phyloP scores from a whole-genome alignment of 176 grass and related monocot species.

The Triticum turgidum region DNA sequence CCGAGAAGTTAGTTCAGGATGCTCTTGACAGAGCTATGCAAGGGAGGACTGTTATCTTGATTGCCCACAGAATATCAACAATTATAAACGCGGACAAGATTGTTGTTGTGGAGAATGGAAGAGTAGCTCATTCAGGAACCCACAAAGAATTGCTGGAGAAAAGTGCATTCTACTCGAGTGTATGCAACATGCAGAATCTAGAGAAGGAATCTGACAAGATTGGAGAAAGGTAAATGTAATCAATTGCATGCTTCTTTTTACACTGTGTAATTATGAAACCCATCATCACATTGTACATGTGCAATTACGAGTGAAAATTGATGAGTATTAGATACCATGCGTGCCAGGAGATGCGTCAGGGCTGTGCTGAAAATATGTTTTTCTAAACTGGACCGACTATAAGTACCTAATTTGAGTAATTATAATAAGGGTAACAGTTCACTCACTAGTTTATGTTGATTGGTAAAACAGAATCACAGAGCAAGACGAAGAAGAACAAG shows the following conservation, averaged over 20 bases:
- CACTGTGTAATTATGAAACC: neutral
- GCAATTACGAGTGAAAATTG: no score
- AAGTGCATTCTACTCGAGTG: conserved; percentile 51
- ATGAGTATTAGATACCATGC: no score
- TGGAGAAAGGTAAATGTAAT: neutral
- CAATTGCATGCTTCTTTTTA: neutral
- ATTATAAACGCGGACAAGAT: conserved; percentile 53
- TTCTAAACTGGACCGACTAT: neutral
- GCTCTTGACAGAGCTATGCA: conserved; percentile 56
- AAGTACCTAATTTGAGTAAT: neutral
- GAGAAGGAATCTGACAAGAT: neutral
- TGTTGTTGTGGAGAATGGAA: conserved; percentile 58
- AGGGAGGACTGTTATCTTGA: conserved; percentile 62
- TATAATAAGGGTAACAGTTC: neutral
- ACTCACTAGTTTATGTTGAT: conserved; percentile 8
- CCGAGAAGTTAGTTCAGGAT: conserved; percentile 62
- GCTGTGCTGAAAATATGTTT: neutral
- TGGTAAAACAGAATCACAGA: conserved; percentile 25
- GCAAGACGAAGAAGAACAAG: conserved; percentile 21
- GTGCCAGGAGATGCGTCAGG: neutral
- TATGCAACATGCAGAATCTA: conserved; percentile 4
- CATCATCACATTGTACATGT: neutral
- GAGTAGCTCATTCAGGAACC: conserved; percentile 50
- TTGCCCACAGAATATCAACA: conserved; percentile 68
- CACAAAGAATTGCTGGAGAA: conserved; percentile 45